Evolutionary conservation across 176 grass and related monocot genomes (phyloP).

Genomic region (Lolium perenne): DNA sequence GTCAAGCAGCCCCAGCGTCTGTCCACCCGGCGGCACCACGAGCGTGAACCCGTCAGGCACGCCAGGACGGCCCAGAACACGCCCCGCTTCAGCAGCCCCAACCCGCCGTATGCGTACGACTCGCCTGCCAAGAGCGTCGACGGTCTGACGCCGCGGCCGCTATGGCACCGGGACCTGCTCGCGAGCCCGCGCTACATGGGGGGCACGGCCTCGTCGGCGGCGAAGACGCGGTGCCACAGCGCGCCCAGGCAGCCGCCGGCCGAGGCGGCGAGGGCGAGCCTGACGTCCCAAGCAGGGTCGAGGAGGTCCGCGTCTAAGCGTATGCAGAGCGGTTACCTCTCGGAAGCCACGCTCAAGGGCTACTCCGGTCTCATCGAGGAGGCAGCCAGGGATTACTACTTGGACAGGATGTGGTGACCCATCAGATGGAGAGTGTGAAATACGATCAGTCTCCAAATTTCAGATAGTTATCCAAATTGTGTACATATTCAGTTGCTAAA

Average conservation of each 20-base stretch:
- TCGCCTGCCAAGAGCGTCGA: slow-evolving; percentile 63
- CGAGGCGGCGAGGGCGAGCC: slow-evolving; percentile 29
- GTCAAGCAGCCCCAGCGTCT: slow-evolving; percentile 30
- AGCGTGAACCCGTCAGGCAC: slow-evolving; percentile 12
- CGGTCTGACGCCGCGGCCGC: slow-evolving; percentile 36
- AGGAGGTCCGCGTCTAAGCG: slow-evolving; percentile 51
- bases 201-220: slow-evolving; percentile 75
- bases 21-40: slow-evolving; percentile 21
- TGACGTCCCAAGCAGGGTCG: slow-evolving; percentile 27
- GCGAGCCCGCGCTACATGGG: slow-evolving; percentile 80
- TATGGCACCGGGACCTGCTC: slow-evolving; percentile 35
- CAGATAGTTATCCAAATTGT: not conserved
- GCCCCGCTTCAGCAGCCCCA: slow-evolving; percentile 33
- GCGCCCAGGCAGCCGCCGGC: slow-evolving; percentile 55
- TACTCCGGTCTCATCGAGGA: slow-evolving; percentile 47
- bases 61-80: slow-evolving; percentile 68
- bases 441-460: not conserved
- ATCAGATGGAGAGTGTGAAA: slow-evolving; percentile 8
- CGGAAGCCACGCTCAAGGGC: slow-evolving; percentile 24
- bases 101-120: not conserved
- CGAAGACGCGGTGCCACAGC: slow-evolving; percentile 73
- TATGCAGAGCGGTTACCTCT: slow-evolving; percentile 35
- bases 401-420: slow-evolving; percentile 82
- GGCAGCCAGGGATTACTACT: slow-evolving; percentile 69
- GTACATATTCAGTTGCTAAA: slow-evolving; percentile 39